These are phyloP conservation scores for Aspergillus spinulosporus DNA, from an alignment of 2,329 filamentous ascomycete species.

Conservation along the genomic window DNA sequence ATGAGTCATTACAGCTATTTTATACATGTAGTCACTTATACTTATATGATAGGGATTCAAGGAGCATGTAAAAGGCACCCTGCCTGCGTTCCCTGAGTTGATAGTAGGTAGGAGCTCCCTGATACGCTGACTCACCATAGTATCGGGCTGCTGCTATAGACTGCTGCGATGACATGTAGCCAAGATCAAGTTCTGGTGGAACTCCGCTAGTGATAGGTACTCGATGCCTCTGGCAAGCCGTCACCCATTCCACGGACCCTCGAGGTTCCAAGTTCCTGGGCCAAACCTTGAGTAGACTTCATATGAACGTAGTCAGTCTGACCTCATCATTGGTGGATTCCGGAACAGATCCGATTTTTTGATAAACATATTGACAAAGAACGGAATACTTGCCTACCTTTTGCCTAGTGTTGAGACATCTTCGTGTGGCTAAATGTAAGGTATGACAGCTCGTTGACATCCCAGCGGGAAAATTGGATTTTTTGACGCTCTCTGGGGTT, in stretches of 20 bases:
- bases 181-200: background rate
- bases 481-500: background rate
- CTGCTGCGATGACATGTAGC: background rate
- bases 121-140: too few relatives aligned
- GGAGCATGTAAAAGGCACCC: too few relatives aligned
- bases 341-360: background rate
- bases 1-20: too few relatives aligned
- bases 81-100: too few relatives aligned
- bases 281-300: background rate
- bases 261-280: background rate
- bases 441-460: background rate
- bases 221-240: background rate
- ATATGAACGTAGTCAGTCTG: background rate
- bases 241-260: background rate
- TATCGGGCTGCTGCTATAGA: background rate
- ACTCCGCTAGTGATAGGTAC: background rate
- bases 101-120: too few relatives aligned
- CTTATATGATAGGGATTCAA: too few relatives aligned
- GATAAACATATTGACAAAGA: background rate
- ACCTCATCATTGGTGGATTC: background rate
- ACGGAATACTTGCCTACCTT: background rate
- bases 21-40: too few relatives aligned
- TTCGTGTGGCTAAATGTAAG: background rate
- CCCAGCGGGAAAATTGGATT: background rate
- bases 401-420: background rate